Conservation (phyloP, 495 filamentous ascomycete species). For the Hyphodiscus hymeniophilus region DNA sequence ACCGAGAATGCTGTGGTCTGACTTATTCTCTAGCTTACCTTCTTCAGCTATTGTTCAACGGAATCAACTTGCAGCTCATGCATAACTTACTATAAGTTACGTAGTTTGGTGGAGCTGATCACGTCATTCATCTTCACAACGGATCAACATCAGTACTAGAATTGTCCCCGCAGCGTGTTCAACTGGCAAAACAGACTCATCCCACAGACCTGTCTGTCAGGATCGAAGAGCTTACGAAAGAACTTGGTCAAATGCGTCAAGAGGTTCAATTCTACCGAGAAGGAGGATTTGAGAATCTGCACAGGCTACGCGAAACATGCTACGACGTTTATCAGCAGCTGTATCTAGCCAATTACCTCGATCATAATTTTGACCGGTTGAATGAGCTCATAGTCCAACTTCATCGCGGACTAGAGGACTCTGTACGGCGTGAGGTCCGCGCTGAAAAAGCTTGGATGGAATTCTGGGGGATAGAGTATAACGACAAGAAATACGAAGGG, state of each 20-base stretch:
- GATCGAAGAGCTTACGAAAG: slow-evolving; percentile 18
- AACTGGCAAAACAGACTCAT: no score
- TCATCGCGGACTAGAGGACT: slow-evolving; percentile 7
- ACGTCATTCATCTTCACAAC: no score
- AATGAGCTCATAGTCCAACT: slow-evolving; percentile 10
- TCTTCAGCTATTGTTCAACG: no score
- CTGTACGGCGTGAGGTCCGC: slow-evolving; percentile 3
- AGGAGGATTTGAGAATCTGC: slow-evolving; percentile 12
- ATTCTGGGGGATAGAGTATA: slow-evolving; percentile 12
- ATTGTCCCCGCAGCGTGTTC: no score
- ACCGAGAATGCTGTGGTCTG: no score
- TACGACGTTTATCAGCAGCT: slow-evolving; percentile 15
- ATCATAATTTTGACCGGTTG: slow-evolving; percentile 1
- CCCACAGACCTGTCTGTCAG: no score
- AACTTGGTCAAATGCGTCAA: slow-evolving; percentile 8
- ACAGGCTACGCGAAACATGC: slow-evolving; percentile 10
- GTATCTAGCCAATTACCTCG: slow-evolving; percentile 8
- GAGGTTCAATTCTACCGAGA: slow-evolving; percentile 13
- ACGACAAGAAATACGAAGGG: background rate
- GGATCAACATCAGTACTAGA: no score
- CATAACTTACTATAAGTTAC: no score
- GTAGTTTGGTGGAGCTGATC: no score
- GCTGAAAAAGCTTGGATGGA: slow-evolving; percentile 10
- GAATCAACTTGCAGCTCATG: no score
- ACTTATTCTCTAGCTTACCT: no score